Evolutionary conservation across 1,284 basidiomycete genomes (phyloP).

Genomic region (Phenoliferia sp.): DNA sequence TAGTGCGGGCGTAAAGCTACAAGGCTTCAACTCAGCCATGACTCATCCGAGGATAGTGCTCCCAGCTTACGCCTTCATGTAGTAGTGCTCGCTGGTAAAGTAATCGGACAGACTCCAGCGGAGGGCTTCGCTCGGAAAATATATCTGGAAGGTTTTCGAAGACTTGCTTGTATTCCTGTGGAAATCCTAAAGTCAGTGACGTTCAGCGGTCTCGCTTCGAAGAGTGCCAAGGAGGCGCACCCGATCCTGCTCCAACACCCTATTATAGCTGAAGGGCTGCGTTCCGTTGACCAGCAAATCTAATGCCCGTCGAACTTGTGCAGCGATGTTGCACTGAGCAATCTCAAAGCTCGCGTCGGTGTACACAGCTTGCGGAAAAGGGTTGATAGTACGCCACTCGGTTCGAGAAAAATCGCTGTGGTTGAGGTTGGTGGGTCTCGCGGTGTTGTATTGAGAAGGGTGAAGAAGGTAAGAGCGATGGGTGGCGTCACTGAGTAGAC

Average conservation of each 20-base stretch:
- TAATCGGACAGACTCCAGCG: constrained; percentile 3
- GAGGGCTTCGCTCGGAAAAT: constrained; percentile 1
- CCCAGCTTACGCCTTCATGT: constrained; percentile 20
- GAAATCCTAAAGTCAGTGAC: neutral
- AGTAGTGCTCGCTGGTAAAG: constrained; percentile 19
- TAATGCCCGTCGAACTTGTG: constrained; percentile 25
- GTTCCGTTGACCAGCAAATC: constrained; percentile 28
- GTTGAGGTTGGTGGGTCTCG: constrained; percentile 27
- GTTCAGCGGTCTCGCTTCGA: neutral
- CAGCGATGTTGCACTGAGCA: constrained; percentile 26
- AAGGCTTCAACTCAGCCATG: neutral
- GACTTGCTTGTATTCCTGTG: constrained; percentile 6
- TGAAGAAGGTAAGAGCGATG: constrained; percentile 28
- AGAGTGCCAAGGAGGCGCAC: constrained; percentile 1
- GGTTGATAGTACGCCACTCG: constrained; percentile 12
- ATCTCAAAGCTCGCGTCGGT: constrained; percentile 31
- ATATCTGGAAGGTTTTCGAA: constrained; percentile 14
- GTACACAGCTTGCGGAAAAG: constrained; percentile 12
- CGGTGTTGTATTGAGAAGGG: constrained; percentile 29
- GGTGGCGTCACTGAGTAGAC: constrained; percentile 19
- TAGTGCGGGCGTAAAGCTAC: constrained; percentile 29
- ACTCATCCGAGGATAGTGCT: neutral
- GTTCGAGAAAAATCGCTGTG: constrained; percentile 26
- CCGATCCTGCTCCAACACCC: constrained; percentile 28
- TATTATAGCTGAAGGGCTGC: constrained; percentile 14